Conservation (phyloP, 83 land plant species). For the Picea mariana region DNA sequence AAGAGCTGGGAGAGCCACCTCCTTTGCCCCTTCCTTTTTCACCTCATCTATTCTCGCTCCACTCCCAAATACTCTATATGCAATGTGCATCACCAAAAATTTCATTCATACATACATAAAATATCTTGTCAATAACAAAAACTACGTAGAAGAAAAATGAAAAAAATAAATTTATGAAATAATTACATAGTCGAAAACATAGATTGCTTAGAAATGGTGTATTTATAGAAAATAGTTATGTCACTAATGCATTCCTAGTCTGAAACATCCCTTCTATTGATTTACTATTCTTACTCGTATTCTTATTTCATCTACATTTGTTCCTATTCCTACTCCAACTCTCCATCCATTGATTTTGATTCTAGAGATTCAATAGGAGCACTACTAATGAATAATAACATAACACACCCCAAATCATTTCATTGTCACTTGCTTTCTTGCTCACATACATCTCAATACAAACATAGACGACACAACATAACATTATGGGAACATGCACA, state of each 20-base stretch:
- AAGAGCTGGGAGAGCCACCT: slow-evolving; percentile 78
- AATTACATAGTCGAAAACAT: slow-evolving; percentile 46
- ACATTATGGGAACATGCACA: too few species aligned
- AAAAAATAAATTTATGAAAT: slow-evolving; percentile 35
- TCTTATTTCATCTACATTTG: too few species aligned
- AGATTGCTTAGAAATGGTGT: slow-evolving; percentile 56
- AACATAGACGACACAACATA: too few species aligned
- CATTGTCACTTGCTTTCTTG: too few species aligned
- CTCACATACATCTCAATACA: too few species aligned
- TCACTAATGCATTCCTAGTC: slow-evolving; percentile 76
- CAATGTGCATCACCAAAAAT: background rate
- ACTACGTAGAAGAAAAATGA: background rate
- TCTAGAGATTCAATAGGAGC: too few species aligned
- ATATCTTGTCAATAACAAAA: background rate
- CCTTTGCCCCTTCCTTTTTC: slow-evolving; percentile 67
- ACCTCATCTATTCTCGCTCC: slow-evolving; percentile 55
- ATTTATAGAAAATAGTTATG: slow-evolving; percentile 49
- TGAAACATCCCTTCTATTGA: slow-evolving; percentile 24
- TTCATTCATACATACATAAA: background rate
- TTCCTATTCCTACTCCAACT: too few species aligned
- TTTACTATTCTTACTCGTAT: background rate
- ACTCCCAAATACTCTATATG: slow-evolving; percentile 63
- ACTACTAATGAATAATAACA: too few species aligned
- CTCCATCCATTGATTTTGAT: too few species aligned
- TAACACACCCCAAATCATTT: too few species aligned